Base-by-base conservation (phyloP, 495 filamentous ascomycete species). In the Hyphodiscus hymeniophilus region DNA sequence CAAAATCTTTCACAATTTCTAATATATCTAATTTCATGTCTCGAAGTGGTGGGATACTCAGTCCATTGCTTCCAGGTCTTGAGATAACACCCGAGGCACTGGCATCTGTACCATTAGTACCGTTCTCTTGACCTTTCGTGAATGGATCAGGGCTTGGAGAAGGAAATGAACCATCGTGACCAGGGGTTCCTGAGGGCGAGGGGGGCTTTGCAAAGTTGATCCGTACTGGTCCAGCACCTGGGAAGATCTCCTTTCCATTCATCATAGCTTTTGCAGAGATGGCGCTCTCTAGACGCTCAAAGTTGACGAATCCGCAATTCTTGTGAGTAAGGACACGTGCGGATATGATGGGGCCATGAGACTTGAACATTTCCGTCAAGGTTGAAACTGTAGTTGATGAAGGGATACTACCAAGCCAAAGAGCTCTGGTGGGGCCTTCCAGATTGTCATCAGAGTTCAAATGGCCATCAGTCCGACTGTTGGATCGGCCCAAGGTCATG, bases 231-330 rank as follows among this genome's bases (percentile, higher is more conserved):
- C 94, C 92, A 47, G 89, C 90, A 38, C 92, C 94, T 7, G 92
- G 94, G 70, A 98, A 97, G 40, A 98, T 95, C 62, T 98, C 92
- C 67, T 94, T 95, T 51, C 89, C 89, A 58, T 96, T 95, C 62
- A 94, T 81, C 59, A 80, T 71, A 16, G 78, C 79, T 60, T 87
- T 94, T 3, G 92, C 94, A 45, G 85, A 77, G 23, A 95, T 85
- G 38, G 92, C 94, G 59, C 87, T 94, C 26, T 95, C 87, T 20
- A 89, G 63, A 54, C 77, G 79, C 67, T 96, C 87, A 56, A 95
- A 98, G 64, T 98, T 98, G 61, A 98, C 89, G 57, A 98, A 98
- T 5, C 92, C 92, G 63, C 92, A 98, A 60, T 94, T 97, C 77
- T 98, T 98, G 71, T 98, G 92, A 11, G 92, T 95, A 52, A 98